phyloP scores from a whole-genome alignment of 2,329 filamentous ascomycete species.

The Exophiala dermatitidis region DNA sequence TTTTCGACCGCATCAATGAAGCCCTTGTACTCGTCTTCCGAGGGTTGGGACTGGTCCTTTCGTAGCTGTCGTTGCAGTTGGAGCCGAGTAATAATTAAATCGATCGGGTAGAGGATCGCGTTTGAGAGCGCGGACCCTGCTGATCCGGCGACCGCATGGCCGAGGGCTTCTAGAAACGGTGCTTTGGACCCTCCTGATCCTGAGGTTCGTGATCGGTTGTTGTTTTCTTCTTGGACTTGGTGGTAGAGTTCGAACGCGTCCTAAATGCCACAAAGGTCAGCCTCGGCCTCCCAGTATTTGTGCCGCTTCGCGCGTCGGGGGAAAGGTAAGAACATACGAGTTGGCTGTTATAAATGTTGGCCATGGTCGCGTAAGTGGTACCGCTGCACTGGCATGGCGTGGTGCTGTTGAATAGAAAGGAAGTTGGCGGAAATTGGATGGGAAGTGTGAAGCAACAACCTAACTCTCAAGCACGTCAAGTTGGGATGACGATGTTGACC shows the following conservation, averaged over 20 bases:
- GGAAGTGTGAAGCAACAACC: not conserved
- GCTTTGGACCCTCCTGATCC: conserved; percentile 27
- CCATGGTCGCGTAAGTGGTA: conserved; percentile 12
- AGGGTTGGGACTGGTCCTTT: conserved; percentile 29
- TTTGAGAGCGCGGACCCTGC: conserved; percentile 73
- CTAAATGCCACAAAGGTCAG: too few relatives aligned
- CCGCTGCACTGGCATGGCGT: conserved; percentile 4
- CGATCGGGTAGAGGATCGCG: conserved; percentile 70
- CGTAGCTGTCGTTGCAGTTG: conserved; percentile 64
- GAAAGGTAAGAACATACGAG: too few relatives aligned
- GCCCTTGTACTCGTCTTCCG: conserved; percentile 52
- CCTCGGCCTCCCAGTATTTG: too few relatives aligned
- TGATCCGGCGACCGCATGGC: conserved; percentile 74
- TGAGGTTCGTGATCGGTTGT: conserved; percentile 30
- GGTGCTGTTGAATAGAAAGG: not conserved
- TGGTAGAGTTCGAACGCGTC: conserved; percentile 42
- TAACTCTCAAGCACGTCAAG: too few relatives aligned
- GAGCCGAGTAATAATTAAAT: conserved; percentile 71
- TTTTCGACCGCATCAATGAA: conserved; percentile 62
- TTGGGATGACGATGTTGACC: too few relatives aligned
- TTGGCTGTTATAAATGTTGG: conserved; percentile 23
- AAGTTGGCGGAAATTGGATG: not conserved
- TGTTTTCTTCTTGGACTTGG: conserved; percentile 33
- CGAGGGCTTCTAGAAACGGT: conserved; percentile 60
- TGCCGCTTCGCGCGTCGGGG: not conserved